phyloP scores from a whole-genome alignment of 2,329 filamentous ascomycete species.

The Sporothrix mexicana region DNA sequence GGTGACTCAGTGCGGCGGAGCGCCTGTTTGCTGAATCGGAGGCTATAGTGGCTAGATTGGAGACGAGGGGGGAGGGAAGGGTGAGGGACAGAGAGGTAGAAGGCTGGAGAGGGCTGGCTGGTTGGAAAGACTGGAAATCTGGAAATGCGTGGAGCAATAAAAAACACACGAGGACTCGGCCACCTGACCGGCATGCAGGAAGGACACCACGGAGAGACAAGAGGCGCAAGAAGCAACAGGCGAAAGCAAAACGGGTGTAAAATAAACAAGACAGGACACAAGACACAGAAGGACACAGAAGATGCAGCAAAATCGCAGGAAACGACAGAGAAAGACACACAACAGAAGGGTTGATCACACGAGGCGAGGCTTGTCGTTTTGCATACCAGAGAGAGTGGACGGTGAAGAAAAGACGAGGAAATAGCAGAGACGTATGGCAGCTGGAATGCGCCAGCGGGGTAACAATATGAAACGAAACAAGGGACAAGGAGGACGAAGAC shows the following conservation, averaged over 20 bases:
- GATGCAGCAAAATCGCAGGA: not conserved
- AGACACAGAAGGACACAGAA: not conserved
- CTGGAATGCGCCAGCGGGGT: conserved; percentile 31
- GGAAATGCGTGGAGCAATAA: not conserved
- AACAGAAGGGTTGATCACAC: conserved; percentile 11
- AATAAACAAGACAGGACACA: conserved; percentile 12
- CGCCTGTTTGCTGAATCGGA: conserved; percentile 11
- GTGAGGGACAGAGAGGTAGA: not conserved
- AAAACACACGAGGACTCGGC: not conserved
- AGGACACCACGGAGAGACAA: not conserved
- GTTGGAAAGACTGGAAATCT: not conserved
- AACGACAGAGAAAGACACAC: not conserved
- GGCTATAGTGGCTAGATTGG: not conserved
- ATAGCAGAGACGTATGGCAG: not conserved
- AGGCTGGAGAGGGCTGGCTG: not conserved
- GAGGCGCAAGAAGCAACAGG: not conserved
- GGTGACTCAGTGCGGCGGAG: conserved; percentile 20
- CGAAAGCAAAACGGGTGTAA: not conserved
- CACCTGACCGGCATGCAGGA: not conserved
- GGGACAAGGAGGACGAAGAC: not conserved
- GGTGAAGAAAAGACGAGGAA: not conserved
- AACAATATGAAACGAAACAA: conserved; percentile 17
- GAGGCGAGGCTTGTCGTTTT: conserved; percentile 9
- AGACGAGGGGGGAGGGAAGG: not conserved
- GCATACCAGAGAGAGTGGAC: conserved; percentile 23